Percentiles rank a stretch among this genome's conserved stretches.
Evolutionary conservation across 148 eudicot species (phyloP).

Genomic region (Spergularia bocconei): DNA sequence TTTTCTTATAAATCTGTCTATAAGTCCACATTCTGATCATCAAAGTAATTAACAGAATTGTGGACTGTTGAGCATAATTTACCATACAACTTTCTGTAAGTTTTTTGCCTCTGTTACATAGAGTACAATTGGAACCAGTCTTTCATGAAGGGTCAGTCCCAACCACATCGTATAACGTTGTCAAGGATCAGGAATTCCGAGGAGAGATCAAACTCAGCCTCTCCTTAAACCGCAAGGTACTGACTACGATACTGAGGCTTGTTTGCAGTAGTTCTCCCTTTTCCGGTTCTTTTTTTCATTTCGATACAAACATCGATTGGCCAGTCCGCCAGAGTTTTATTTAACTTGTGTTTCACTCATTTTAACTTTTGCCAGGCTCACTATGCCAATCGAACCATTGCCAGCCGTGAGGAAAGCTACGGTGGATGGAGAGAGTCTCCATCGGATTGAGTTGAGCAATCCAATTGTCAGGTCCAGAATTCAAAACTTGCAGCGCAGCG

Average conservation of each 20-base stretch:
- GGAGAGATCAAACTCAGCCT: conserved; percentile 51
- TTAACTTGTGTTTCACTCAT: background rate
- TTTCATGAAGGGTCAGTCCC: conserved; percentile 39
- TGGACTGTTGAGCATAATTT: no score
- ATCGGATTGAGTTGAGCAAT: background rate
- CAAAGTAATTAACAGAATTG: no score
- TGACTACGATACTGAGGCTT: no score
- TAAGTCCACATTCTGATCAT: no score
- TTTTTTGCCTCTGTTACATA: conserved; percentile 15
- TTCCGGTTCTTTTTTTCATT: no score
- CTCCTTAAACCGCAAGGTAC: conserved; percentile 37
- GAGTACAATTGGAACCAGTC: conserved; percentile 43
- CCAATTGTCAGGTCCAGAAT: no score
- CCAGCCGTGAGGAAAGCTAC: conserved; percentile 12
- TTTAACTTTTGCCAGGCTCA: background rate
- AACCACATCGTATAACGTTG: conserved; percentile 41
- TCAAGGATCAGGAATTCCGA: conserved; percentile 41
- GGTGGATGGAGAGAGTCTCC: conserved; percentile 25
- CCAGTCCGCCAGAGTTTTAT: no score
- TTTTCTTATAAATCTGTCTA: no score
- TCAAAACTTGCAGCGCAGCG: no score
- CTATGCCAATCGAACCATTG: background rate
- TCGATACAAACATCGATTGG: no score
- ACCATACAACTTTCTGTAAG: no score
- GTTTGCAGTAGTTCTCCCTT: no score